Evolutionary conservation across 2,329 filamentous ascomycete genomes (phyloP).

Genomic region (Talaromyces islandicus): DNA sequence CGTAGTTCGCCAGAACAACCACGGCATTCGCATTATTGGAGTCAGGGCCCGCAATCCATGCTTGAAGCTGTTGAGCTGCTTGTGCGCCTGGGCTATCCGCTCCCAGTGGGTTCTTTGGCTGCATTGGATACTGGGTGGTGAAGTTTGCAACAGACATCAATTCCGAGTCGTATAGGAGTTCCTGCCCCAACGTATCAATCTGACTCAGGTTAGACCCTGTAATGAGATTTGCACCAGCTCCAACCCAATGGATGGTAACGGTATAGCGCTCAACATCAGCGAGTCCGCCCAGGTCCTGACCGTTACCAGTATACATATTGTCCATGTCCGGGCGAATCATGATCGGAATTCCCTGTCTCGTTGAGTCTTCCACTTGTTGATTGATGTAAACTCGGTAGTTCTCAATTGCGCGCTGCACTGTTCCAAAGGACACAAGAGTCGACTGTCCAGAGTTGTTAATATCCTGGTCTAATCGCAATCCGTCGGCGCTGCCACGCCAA

Average conservation of each 20-base stretch:
- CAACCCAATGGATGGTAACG: constrained; percentile 24
- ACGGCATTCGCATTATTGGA: constrained; percentile 11
- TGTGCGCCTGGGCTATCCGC: constrained; percentile 13
- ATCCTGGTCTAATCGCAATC: constrained; percentile 21
- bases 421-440: constrained; percentile 18
- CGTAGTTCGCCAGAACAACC: constrained; percentile 21
- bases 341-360: constrained; percentile 11
- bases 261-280: constrained; percentile 19
- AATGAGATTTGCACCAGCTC: constrained; percentile 23
- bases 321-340: constrained; percentile 24
- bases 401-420: constrained; percentile 23
- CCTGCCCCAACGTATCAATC: constrained; percentile 17
- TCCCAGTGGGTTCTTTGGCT: constrained; percentile 16
- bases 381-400: constrained; percentile 24
- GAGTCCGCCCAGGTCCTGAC: constrained; percentile 17
- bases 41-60: constrained; percentile 22
- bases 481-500: constrained; percentile 21
- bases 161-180: constrained; percentile 15
- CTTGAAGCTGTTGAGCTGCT: constrained; percentile 18
- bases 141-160: constrained; percentile 16
- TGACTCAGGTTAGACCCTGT: constrained; percentile 21
- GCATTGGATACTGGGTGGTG: constrained; percentile 19
- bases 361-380: constrained; percentile 10
- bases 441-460: constrained; percentile 19
- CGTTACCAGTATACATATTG: constrained; percentile 21